These are phyloP conservation scores for Haplosporangium sp. DNA, from an alignment of 371 early-diverging fungal species.

Conservation along the genomic window DNA sequence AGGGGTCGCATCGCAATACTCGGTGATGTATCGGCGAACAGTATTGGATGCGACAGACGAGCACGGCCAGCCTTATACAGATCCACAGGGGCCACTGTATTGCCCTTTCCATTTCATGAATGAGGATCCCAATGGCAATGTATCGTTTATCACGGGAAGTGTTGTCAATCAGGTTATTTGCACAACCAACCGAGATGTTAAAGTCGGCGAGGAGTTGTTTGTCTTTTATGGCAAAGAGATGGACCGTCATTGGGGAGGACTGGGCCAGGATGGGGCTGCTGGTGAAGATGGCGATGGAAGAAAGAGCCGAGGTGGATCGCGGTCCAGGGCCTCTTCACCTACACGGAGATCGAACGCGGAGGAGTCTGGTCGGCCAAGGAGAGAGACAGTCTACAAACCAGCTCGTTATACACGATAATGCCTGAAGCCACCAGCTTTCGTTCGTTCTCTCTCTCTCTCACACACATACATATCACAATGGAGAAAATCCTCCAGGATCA, in stretches of 20 bases:
- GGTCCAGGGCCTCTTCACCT: slow-evolving; percentile 43
- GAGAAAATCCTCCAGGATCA: no score
- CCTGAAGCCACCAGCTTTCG: no score
- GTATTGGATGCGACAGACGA: slow-evolving; percentile 89
- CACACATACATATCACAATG: no score
- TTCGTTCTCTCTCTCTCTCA: no score
- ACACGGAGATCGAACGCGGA: slow-evolving; percentile 17
- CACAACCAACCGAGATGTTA: slow-evolving; percentile 72
- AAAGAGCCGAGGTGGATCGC: slow-evolving; percentile 24
- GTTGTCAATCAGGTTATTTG: slow-evolving; percentile 85
- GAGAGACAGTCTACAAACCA: slow-evolving; percentile 41
- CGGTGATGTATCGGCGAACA: slow-evolving; percentile 85
- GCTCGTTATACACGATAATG: slow-evolving; percentile 47
- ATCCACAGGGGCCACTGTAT: slow-evolving; percentile 69
- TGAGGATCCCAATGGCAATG: slow-evolving; percentile 73
- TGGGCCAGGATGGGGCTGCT: slow-evolving; percentile 25
- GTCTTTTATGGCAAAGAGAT: slow-evolving; percentile 83
- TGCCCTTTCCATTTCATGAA: slow-evolving; percentile 93
- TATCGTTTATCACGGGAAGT: slow-evolving; percentile 78
- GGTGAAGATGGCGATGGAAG: slow-evolving; percentile 15
- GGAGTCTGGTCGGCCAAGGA: slow-evolving; percentile 27
- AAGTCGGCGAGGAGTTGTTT: slow-evolving; percentile 81
- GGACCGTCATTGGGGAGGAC: slow-evolving; percentile 44
- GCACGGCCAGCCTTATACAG: slow-evolving; percentile 75
- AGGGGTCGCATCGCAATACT: slow-evolving; percentile 80